These are phyloP conservation scores for Flaveria trinervia DNA, from an alignment of 129 eudicot species.

Conservation along the genomic window DNA sequence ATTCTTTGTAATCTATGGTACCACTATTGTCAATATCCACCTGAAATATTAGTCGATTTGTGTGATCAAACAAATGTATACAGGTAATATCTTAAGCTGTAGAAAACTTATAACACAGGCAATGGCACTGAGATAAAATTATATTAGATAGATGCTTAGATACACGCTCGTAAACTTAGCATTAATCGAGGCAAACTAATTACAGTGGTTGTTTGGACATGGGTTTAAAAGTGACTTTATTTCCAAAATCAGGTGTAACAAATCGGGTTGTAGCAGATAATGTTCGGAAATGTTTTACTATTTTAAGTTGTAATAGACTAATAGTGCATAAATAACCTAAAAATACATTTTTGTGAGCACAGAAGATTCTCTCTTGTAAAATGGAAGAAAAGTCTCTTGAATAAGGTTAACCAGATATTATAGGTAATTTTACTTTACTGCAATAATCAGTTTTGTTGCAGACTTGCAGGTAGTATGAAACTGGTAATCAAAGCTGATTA, in stretches of 20 bases:
- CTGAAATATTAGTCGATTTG: slow-evolving; percentile 41
- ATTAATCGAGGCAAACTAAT: not conserved
- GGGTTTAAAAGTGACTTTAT: not conserved
- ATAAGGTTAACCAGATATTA: not conserved
- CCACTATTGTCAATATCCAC: slow-evolving; percentile 92
- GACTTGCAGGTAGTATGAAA: no score
- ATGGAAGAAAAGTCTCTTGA: no score
- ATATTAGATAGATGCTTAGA: not conserved
- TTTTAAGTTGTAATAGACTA: not conserved
- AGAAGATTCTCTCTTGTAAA: no score
- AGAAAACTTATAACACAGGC: not conserved
- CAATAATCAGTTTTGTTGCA: no score
- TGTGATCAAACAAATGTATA: not conserved
- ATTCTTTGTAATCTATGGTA: slow-evolving; percentile 84
- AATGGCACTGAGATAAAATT: not conserved
- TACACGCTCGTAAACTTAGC: not conserved
- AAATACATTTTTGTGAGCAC: not conserved
- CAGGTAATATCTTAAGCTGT: not conserved
- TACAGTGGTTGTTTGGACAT: not conserved
- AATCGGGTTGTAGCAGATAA: no score
- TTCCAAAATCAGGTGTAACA: not conserved
- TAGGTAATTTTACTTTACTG: not conserved
- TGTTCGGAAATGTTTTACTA: not conserved
- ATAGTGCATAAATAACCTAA: not conserved
- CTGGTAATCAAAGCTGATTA: no score